Evolutionary conservation across 2,329 filamentous ascomycete genomes (phyloP), one percentile per base, ranked within the genome.

Genomic region (Teratosphaeria epicoccoides): DNA sequence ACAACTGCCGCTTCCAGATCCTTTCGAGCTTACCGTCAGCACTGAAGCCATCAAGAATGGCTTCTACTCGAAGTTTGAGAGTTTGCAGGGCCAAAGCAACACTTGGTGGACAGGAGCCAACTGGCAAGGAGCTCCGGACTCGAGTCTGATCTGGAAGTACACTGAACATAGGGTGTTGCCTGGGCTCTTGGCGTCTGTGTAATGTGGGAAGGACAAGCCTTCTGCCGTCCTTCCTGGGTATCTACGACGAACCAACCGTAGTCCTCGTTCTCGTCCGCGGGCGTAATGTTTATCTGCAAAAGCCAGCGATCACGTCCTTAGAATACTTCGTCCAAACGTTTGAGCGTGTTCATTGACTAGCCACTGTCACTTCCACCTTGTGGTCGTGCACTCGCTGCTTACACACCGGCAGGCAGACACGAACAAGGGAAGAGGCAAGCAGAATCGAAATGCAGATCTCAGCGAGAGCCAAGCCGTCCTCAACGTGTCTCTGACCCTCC

Each of bases 61-160:
- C 2, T 64, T 62, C 23, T 64, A 64, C 46, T 52, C 45, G 7
- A 33, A 52, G 26, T 46, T 63, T 51, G 49, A 58, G 46, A 50
- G 12, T n/a, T 44, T 64, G 14, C 62, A 64, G 28, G 62, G 62
- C 4, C 20, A 47, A 20, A 48, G 46, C 24, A 58, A 55, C 17
- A 63, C 61, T 7, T 64, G 52, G 46, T 63, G 55, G 53, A 61
- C 58, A 4, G 62, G 62, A 2, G 61, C 62, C 17, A 57, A 60
- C 10, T 64, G 61, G 53, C 55, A 63, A 25, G 33, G 33, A 7
- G 55, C 59, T 3, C 65, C 68, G 24, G 65, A 68, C 55, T 65
- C 63, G 1, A 54, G 43, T 40, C 26, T 52, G 24, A 51, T 68
- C 20, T 68, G 64, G 63, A 43, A 58, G 7, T 66, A 61, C 44